These are phyloP conservation scores for Mortierella sp. DNA, from an alignment of 371 early-diverging fungal species.

Conservation along the genomic window DNA sequence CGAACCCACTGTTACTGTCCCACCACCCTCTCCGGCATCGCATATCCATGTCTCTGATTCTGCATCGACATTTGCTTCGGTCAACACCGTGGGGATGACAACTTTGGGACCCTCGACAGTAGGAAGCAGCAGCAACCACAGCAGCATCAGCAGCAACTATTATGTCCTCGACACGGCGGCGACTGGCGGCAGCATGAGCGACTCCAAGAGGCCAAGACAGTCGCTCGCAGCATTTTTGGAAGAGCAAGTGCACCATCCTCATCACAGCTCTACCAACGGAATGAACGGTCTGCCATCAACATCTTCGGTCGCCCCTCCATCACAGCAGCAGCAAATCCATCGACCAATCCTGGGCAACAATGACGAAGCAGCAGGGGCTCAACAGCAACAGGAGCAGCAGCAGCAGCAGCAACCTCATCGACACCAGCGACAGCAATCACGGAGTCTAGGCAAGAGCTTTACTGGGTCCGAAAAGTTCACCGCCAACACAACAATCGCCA, in stretches of 20 bases:
- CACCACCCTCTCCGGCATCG: background rate
- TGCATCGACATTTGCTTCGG: slow-evolving; percentile 29
- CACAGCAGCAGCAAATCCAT: background rate
- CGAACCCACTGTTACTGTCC: background rate
- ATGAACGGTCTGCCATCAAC: background rate
- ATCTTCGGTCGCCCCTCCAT: background rate
- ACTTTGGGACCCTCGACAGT: slow-evolving; percentile 12
- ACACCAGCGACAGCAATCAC: background rate
- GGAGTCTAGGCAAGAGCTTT: slow-evolving; percentile 2
- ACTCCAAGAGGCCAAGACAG: slow-evolving; percentile 21
- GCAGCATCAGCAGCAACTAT: slow-evolving; percentile 30
- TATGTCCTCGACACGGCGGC: background rate
- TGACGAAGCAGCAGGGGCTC: background rate
- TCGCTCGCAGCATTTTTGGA: slow-evolving; percentile 17
- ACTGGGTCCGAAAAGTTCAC: slow-evolving; percentile 35
- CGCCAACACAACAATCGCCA: background rate
- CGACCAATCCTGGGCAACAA: background rate
- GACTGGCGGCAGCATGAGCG: background rate
- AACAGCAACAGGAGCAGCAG: background rate
- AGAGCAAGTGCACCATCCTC: slow-evolving; percentile 24
- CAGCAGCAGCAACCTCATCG: background rate
- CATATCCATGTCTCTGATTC: slow-evolving; percentile 19
- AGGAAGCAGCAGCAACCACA: slow-evolving; percentile 26
- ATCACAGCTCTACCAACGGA: slow-evolving; percentile 15
- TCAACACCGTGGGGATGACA: slow-evolving; percentile 17